Evolutionary conservation across 176 grass and related monocot genomes (phyloP), one percentile per base, ranked within the genome.

Genomic region (Neostapfia colusana): DNA sequence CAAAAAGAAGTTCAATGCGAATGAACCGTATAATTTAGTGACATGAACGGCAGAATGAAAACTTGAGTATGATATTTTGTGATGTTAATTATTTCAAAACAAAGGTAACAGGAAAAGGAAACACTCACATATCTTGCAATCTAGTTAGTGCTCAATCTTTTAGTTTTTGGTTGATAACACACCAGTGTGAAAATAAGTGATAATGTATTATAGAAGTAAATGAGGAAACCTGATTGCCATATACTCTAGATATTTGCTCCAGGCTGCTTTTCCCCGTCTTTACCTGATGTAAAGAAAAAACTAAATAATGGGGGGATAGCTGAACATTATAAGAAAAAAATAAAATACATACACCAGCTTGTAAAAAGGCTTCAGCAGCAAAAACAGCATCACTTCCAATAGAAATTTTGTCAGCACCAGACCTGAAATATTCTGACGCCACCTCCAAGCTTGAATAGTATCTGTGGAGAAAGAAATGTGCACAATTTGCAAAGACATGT

Each of bases 381-480:
- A 86, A 94, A 79, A 99, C 95, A 39, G 95, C 91, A 92, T 99
- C 91, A 77, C 95, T 95, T 84, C 95, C 95, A 67, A 99, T 87
- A 74, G 91, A 99, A 83, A 95, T 77, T 85, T 99, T 99, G 87
- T 99, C 95, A 82, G 91, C 95, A 69, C 95, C 91, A 39, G 95
- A 99, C 69, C 91, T 99, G 65, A 99, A 99, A 88, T 99, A 99
- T 82, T 99, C 89, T 55, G 95, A 99, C 35, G 95, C 95, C 13
- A 99, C 95, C 88, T 99, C 95, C 69, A 99, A 83, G 82, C 95
- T 99, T 64, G 95, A 95, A 85, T 99, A 99, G 51, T 99, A 90
- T 76, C 95, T 98, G 74, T 10, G 43, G 81, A 27, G 41, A 78
- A 81, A 77, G 18, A 54, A 77, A 63, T 57, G 39, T 38, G 54